A percentile compares a stretch with the other conserved stretches of the same genome.
phyloP scores from a whole-genome alignment of 1,139 yeast genomes.

The Blastobotrys arbuscula region DNA sequence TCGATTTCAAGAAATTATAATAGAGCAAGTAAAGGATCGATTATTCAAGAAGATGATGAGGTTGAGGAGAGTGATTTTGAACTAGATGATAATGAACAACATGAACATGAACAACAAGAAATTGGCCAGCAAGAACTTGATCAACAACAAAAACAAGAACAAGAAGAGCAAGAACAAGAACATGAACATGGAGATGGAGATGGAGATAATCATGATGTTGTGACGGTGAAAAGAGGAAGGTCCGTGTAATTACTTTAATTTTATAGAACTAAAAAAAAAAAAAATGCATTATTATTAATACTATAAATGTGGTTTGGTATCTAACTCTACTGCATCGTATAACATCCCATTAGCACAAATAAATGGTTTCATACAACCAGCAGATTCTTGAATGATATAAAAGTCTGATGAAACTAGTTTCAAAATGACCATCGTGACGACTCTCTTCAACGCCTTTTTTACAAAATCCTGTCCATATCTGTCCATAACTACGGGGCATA shows the following conservation, averaged over 20 bases:
- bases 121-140: background rate
- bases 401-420: background rate
- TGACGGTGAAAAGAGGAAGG: background rate
- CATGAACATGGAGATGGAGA: background rate
- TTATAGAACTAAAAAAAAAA: background rate
- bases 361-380: background rate
- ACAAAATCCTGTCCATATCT: too few species aligned
- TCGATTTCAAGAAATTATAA: slow-evolving; percentile 14
- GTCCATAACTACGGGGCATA: too few species aligned
- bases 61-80: background rate
- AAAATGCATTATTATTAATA: background rate
- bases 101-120: background rate
- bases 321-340: background rate
- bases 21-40: slow-evolving; percentile 15
- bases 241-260: slow-evolving; percentile 1
- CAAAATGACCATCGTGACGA: too few species aligned
- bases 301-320: too few species aligned
- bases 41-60: slow-evolving; percentile 8
- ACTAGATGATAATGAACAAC: background rate
- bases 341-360: background rate
- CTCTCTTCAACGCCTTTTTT: too few species aligned
- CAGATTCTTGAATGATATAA: too few species aligned
- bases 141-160: background rate
- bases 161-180: background rate
- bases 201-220: background rate